Evolutionary conservation across 2,329 filamentous ascomycete genomes (phyloP), one percentile per base, ranked within the genome.

Genomic region (Fusarium abutilonis): DNA sequence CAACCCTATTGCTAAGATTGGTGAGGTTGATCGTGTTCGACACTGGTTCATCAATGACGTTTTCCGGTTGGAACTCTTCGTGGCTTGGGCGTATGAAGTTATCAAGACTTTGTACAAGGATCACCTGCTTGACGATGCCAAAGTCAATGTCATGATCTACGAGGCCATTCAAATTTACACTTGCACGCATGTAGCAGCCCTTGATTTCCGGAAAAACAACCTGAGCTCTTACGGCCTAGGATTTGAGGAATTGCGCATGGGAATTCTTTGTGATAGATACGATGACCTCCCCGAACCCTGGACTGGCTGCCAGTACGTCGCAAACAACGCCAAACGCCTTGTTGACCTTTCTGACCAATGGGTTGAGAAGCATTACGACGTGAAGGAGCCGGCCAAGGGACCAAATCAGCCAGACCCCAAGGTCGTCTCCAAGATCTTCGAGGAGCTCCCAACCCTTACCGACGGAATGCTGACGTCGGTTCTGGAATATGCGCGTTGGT

Each of bases 11-110:
- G 77, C 81, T 28, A 85, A 86, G 34, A 81, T 83, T 19, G 88
- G 87, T n/a, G 89, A 95, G 72, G 85, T 89, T 9, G 92, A 97
- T 70, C 81, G 84, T 8, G 87, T 97, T 14, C 86, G 93, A n/a
- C 88, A 92, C 67, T 97, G 91, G 87, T 96, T 97, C 70, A 82
- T 93, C 60, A 84, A 90, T 66, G 90, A 93, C 70, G 82, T 93
- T 29, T 85, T 86, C 75, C 84, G 85, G 26, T 82, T 96, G 64
- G 87, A 93, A 51, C 81, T 90, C 52, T 86, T 95, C 39, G 82
- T 96, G 43, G 89, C 90, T 1, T 95, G 91, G 89, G 87, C 90
- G 9, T 90, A 87, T 68, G 88, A 90, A 72, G 87, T 88, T 13
- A 88, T 94, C 73, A 91, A 91, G 72, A 85, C 89, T 52, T 80